Percentiles rank a stretch among this genome's conserved stretches.
Evolutionary conservation across 169 alveolate species (phyloP).

Genomic region (Cryptosporidium parvum): DNA sequence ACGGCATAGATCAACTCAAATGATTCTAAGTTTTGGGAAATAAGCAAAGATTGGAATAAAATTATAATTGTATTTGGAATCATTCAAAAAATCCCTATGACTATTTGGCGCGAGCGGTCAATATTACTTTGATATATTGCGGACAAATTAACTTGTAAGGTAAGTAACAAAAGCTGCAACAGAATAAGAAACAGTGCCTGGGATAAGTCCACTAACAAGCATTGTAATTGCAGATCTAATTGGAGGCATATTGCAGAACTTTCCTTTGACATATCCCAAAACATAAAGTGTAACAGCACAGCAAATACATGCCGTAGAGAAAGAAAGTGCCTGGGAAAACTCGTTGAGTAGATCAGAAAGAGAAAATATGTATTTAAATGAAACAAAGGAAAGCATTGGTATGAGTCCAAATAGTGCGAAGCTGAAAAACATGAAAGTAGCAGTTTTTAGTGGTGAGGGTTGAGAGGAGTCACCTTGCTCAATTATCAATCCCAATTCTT

Average conservation of each 20-base stretch:
- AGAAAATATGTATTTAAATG: slow-evolving; percentile 77
- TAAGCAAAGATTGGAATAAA: not conserved
- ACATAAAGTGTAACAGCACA: slow-evolving; percentile 82
- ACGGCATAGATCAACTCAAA: not conserved
- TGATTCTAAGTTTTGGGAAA: not conserved
- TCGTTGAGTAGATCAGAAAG: slow-evolving; percentile 50
- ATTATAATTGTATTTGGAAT: not conserved
- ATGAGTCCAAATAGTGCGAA: slow-evolving; percentile 88
- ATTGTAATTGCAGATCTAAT: slow-evolving; percentile 82
- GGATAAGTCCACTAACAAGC: slow-evolving; percentile 85
- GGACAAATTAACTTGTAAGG: not conserved
- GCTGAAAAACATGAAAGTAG: slow-evolving; percentile 87
- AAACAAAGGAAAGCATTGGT: slow-evolving; percentile 89
- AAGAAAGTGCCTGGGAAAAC: slow-evolving; percentile 75
- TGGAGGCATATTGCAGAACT: slow-evolving; percentile 84
- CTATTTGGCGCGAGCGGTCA: slow-evolving; percentile 44
- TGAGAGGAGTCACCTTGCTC: slow-evolving; percentile 84
- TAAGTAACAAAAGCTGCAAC: slow-evolving; percentile 80
- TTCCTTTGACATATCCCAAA: slow-evolving; percentile 85
- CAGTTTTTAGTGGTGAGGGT: slow-evolving; percentile 77
- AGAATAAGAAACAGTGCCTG: slow-evolving; percentile 85
- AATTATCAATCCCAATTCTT: slow-evolving; percentile 88
- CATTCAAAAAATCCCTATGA: not conserved
- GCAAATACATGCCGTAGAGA: slow-evolving; percentile 82
- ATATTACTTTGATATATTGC: not conserved